Base-by-base conservation (phyloP, 805 yeast genomes). In the Teunomyces pallodes region DNA sequence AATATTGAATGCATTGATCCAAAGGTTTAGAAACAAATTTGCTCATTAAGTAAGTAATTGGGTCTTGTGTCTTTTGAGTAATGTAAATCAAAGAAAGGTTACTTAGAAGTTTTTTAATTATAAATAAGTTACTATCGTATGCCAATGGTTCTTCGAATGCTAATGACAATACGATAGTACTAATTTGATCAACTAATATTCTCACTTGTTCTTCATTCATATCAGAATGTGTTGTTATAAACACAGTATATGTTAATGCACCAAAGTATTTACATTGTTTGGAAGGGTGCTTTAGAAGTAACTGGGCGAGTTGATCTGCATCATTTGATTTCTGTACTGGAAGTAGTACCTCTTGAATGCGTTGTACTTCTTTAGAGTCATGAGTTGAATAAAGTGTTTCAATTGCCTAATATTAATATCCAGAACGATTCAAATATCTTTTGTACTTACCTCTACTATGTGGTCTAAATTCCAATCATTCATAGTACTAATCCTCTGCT, bases 231-330 rank as follows among this genome's bases (percentile, higher is more conserved):
- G 54, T 59, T 49, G 79, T 81, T 39, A 86, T 64, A 53, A 76
- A 71, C 4, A 89, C 94, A 0, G 89, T 78, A 49, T 81, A 82
- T 0, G 96, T 89, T 48, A 87, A 74, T 0, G 95, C 96, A 0
- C 96, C 96, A 58, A 89, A 84, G 61, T 85, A 89, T 58, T 82
- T 81, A 52, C 83, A 79, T 48, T 78, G 79, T 39, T 68, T 54
- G 0, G 79, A 73, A 3, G 60, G 58, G 2, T 61, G 58, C 51
- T 42, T 50, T 50, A 89, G 66, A 16, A 89, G 69, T 35, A 65
- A 54, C 31, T 76, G 72, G 0, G 91, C 96, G 20, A 89, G 58
- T 2, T 54, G 53, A 68, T 82, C 74, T 1, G 89, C 92, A 43
- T 75, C 57, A 0, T 67, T 63, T 0, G 84, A 78, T 54, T 70